phyloP scores from a whole-genome alignment of 352 stramenopile species.

The Phytopythium aichiense region DNA sequence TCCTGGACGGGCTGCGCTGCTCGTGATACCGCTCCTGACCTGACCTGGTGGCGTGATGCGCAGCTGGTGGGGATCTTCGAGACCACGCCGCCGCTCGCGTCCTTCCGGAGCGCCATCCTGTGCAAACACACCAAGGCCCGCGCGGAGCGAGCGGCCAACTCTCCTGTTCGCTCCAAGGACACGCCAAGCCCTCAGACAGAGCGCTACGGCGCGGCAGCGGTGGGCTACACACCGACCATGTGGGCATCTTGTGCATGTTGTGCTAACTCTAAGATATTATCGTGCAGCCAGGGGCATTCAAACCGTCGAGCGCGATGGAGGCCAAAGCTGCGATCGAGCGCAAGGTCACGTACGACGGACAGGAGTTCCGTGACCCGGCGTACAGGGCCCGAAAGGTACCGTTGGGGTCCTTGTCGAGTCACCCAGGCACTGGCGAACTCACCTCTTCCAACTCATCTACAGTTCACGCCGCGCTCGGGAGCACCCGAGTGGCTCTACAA shows the following conservation, averaged over 20 bases:
- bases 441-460: not conserved
- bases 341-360: constrained; percentile 46
- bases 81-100: constrained; percentile 42
- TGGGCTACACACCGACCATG: not conserved
- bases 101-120: constrained; percentile 53
- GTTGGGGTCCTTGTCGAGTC: not conserved
- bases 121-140: constrained; percentile 66
- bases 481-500: constrained; percentile 42
- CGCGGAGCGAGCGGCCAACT: constrained; percentile 9
- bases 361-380: constrained; percentile 39
- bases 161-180: constrained; percentile 8
- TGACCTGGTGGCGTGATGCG: no score
- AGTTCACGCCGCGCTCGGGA: constrained; percentile 20
- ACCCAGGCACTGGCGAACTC: not conserved
- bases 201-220: constrained; percentile 7
- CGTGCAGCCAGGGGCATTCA: constrained; percentile 38
- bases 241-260: not conserved
- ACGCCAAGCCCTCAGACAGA: not conserved
- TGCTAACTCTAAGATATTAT: not conserved
- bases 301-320: constrained; percentile 34
- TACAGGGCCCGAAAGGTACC: constrained; percentile 33
- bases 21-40: no score
- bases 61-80: constrained; percentile 64
- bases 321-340: constrained; percentile 57
- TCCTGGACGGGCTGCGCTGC: not conserved